Percentiles rank a stretch among this genome's conserved stretches.
phyloP scores from a whole-genome alignment of 495 filamentous ascomycete genomes.

The Mytilinidion resinicola region DNA sequence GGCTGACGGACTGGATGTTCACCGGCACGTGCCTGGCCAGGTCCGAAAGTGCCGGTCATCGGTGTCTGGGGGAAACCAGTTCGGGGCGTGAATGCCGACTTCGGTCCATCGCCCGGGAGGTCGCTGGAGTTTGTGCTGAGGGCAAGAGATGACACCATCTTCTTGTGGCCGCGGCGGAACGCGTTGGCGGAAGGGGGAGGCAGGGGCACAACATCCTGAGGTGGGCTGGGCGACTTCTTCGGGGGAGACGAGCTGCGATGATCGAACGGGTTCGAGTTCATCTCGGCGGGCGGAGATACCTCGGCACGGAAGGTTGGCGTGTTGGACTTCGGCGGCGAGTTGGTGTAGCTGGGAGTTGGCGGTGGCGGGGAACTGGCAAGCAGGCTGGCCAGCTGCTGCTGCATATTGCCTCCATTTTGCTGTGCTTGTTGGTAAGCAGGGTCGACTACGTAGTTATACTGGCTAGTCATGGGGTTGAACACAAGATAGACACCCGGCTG shows the following conservation, averaged over 20 bases:
- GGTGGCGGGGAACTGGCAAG: conserved; percentile 34
- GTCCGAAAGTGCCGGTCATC: conserved; percentile 80
- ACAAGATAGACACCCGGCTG: conserved; percentile 72
- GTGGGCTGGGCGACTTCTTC: conserved; percentile 56
- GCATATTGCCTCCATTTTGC: conserved; percentile 25
- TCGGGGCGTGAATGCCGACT: conserved; percentile 48
- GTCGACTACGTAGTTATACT: conserved; percentile 67
- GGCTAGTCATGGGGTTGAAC: conserved; percentile 75
- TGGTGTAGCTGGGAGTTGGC: conserved; percentile 28
- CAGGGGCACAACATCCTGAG: conserved; percentile 60
- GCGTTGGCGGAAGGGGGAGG: conserved; percentile 76
- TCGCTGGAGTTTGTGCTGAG: conserved; percentile 50
- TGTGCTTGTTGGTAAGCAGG: conserved; percentile 35
- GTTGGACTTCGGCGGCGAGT: conserved; percentile 27
- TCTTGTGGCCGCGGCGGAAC: conserved; percentile 89
- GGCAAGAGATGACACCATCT: conserved; percentile 67
- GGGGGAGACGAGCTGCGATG: conserved; percentile 63
- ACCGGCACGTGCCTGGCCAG: conserved; percentile 84
- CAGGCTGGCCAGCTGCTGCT: conserved; percentile 38
- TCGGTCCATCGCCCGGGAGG: conserved; percentile 57
- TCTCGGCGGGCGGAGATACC: conserved; percentile 69
- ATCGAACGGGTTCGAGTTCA: conserved; percentile 43
- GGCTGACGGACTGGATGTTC: conserved; percentile 94
- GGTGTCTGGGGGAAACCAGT: conserved; percentile 74
- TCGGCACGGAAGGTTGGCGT: conserved; percentile 61